Evolutionary conservation across 2,329 filamentous ascomycete genomes (phyloP), one percentile per base, ranked within the genome.

Genomic region (Sarocladiaceae sp.): DNA sequence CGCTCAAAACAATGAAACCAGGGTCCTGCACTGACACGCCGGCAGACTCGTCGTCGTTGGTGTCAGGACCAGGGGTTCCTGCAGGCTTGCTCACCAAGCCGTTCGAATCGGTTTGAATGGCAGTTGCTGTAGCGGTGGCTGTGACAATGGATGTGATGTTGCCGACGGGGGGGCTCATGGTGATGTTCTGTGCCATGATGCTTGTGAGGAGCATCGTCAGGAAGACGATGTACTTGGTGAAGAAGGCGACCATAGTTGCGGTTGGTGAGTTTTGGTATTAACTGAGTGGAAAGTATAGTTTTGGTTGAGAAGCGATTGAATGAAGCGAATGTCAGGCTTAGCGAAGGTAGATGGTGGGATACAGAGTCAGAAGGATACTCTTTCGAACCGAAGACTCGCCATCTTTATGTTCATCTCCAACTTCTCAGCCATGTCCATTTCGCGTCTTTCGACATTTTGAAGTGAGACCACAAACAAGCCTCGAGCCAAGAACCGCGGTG

Each of bases 191-290:
- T 10, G 23, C 37, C 37, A 41, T 24, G 37, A 41, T 24, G 37
- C 37, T 19, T n/a, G 37, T 41, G 10, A 41, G 37, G 23, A 41
- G 19, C 23, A 41, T 21, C 37, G 37, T 29, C 23, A 41, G 23
- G 23, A 41, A 41, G 37, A 41, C 5, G 24, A 41, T 21, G 15
- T 41, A 41, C 24, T 41, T 41, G 37, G 23, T 24, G 19, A 41
- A 29, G 37, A 41, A 41, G 37, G 26, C 29, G 23, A 16, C 37
- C 37, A 41, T 41, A 16, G 21, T 41, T 15, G 11, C 13, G 6
- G 6, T 7, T n/a, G 6, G 31, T 33, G 5, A 6, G 6, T 35
- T 7, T 6, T 18, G 21, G 16, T 6, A 20, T 6, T 6, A 35
- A 35, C 9, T n/a, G n/a, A n/a, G n/a, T n/a, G n/a, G n/a, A n/a